Evolutionary conservation across 139 green algal species (phyloP).

Genomic region (Zygnema circumcarinatum): DNA sequence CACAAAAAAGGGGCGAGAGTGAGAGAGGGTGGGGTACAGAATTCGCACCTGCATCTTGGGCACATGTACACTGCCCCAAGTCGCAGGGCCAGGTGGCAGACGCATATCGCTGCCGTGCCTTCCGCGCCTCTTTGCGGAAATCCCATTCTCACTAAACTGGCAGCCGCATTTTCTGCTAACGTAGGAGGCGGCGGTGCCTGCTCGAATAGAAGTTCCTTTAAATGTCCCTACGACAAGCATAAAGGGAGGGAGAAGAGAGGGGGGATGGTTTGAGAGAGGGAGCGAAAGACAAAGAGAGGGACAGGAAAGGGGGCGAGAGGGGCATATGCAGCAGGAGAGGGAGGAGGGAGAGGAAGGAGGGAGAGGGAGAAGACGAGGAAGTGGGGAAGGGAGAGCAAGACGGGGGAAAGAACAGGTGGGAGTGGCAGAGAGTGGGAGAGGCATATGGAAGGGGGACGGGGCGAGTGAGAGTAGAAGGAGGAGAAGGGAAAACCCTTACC

Average conservation of each 20-base stretch:
- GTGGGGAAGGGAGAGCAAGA: neutral
- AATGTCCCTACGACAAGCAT: conserved; percentile 39
- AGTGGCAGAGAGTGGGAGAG: neutral
- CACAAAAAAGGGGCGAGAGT: neutral
- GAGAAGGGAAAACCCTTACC: conserved; percentile 6
- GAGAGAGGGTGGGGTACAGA: neutral
- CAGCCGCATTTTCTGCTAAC: conserved; percentile 9
- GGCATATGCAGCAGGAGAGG: too few species aligned
- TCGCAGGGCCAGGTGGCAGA: conserved; percentile 22
- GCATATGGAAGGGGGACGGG: neutral
- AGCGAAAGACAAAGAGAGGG: too few species aligned
- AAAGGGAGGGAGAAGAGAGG: neutral
- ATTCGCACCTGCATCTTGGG: conserved; percentile 51
- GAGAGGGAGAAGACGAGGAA: conserved; percentile 5
- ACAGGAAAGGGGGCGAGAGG: too few species aligned
- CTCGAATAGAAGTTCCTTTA: conserved; percentile 59
- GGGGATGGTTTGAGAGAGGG: too few species aligned
- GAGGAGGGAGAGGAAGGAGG: neutral
- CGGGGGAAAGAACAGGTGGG: neutral
- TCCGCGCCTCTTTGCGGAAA: conserved; percentile 56
- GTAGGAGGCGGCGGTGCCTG: conserved; percentile 58
- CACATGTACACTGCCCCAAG: conserved; percentile 44
- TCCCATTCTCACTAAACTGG: conserved; percentile 55
- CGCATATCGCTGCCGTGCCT: conserved; percentile 12
- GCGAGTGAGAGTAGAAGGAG: too few species aligned